phyloP scores from a whole-genome alignment of 306 rosid genomes.

The Citrullus mucosospermus region DNA sequence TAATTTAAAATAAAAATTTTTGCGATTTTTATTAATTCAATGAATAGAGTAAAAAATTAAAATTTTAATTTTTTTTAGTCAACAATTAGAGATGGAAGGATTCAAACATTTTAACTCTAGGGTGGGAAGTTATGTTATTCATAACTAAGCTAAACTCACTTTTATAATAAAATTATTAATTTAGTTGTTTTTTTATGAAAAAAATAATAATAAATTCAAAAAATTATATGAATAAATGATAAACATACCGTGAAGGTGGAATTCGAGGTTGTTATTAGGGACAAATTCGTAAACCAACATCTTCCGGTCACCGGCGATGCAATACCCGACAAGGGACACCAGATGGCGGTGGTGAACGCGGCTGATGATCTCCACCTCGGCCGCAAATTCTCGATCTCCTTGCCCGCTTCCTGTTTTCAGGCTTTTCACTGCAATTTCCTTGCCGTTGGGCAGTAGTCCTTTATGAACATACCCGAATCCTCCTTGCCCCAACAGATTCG shows the following conservation, averaged over 20 bases:
- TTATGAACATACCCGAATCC: conserved; percentile 79
- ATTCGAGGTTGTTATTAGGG: conserved; percentile 67
- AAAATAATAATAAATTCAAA: no score
- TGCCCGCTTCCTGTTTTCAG: conserved; percentile 50
- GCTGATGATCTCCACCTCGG: conserved; percentile 75
- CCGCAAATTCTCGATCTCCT: conserved; percentile 68
- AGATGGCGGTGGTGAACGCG: conserved; percentile 92
- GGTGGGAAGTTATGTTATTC: no score
- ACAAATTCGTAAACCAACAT: conserved; percentile 68
- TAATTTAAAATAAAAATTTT: no score
- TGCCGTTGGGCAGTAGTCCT: conserved; percentile 77
- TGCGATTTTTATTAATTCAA: no score
- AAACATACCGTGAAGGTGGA: conserved; percentile 61
- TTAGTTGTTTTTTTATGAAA: no score
- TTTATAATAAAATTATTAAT: no score
- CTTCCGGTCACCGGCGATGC: conserved; percentile 31
- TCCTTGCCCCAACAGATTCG: conserved; percentile 58
- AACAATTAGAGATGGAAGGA: no score
- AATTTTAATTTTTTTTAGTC: no score
- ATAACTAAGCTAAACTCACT: no score
- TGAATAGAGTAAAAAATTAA: no score
- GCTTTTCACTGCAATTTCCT: conserved; percentile 76
- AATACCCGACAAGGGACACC: conserved; percentile 79
- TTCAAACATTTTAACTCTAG: no score
- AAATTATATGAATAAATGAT: no score